Base-by-base conservation (phyloP, 169 alveolate genomes). In the Plasmodium inui region DNA sequence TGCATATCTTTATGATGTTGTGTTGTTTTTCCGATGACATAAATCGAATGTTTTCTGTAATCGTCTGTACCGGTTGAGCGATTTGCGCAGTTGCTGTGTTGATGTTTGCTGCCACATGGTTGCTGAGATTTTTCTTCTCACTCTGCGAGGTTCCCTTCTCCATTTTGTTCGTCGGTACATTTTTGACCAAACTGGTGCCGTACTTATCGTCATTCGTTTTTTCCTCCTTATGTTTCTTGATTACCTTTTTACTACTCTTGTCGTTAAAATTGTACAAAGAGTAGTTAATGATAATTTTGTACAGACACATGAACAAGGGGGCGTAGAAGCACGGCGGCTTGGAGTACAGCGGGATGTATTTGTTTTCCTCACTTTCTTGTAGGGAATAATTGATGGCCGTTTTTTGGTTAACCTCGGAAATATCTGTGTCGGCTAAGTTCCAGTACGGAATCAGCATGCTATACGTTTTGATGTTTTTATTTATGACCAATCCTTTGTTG, bases 241-340 rank as follows among this genome's bases (percentile, higher is more conserved):
- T 34, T 89, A 81, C 53, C 83, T 91, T 91, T 37, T 41, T 91
- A 82, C 55, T 91, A 82, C 74, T 80, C 22, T 82, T 91, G 57
- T 91, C 95, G 61, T 91, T 91, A 82, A 91, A 91, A 91, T 91
- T 91, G 41, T 91, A 39, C 37, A 91, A 72, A 2, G 95, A 82
- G 57, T 91, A 91, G 70, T 82, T 91, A 44, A 82, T 80, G 55
- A 91, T 70, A 50, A 91, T 91, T 91, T 91, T 91, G 78, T 74
- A 82, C 19, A 91, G 39, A 55, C 95, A 91, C 95, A 91, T 91
- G 76, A 81, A 91, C 61, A 91, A 14, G 34, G 95, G 95, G n/a
- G 95, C 70, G 39, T 91, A 91, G 83, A 91, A 82, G 76, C 95
- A 91, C 3, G 95, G 90, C 9, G 95, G 95, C 55, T 91, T 91